Base-by-base conservation (phyloP, 768 basidiomycete genomes). In the Naganishia vaughanmartiniae region DNA sequence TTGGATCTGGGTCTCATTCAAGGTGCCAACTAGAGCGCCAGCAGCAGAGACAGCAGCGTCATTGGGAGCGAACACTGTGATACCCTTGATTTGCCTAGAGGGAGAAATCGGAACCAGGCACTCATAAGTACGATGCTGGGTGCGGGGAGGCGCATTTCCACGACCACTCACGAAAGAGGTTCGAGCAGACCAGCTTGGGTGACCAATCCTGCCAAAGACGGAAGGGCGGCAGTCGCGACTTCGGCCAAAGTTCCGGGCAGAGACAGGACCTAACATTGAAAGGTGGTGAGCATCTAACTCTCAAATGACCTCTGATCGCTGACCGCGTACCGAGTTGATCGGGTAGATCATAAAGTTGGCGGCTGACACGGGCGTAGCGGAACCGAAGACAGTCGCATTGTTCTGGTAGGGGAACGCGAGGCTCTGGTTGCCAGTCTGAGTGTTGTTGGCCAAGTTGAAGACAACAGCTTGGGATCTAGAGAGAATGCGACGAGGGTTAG, bases 11-110 rank as follows among this genome's bases (percentile, higher is more conserved):
- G 86, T 84, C 28, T 74, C 57, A 74, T 89, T 90, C 30, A 82
- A 75, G 42, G 80, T 71, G 67, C 84, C 71, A 42, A 81, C 66
- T 34, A 82, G 48, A 60, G 83, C 73, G 3, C 75, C 69, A 53
- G 83, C 77, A 34, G 82, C 79, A 0, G 83, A 82, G 36, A 89
- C 67, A 7, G 86, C 89, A 6, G 79, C 78, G 73, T 88, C 83
- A 70, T 81, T 84, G 10, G 90, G 90, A 4, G 87, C 85, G 75
- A 91, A 90, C 48, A 90, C 72, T 0, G 90, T 91, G 71, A 88
- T 83, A 2, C 89, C 90, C 30, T 72, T 78, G 0, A 84, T 79
- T 0, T 79, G 9, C n/a, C 60, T 63, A 30, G 42, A 42, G 24
- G 57, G 5, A 24, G 15, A 30, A 26, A 31, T 31, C 36, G 26